Conservation (phyloP, 2,329 filamentous ascomycete genomes). For the Alternaria brassicae region DNA sequence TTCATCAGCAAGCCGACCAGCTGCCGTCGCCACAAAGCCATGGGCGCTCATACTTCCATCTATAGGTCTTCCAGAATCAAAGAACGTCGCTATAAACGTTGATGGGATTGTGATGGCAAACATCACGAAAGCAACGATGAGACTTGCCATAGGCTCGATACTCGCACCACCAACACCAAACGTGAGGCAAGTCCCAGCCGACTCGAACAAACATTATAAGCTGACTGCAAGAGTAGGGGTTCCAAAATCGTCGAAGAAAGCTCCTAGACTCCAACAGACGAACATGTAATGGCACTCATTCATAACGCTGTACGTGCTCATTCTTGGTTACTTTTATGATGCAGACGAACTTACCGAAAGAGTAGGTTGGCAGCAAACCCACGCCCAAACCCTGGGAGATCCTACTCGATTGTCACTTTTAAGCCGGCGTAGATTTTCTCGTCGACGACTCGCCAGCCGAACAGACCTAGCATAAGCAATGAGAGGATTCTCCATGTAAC, state of each 20-base stretch:
- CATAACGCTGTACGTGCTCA: conserved; percentile 49
- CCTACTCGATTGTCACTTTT: conserved; percentile 56
- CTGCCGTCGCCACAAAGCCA: neutral
- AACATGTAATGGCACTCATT: conserved; percentile 61
- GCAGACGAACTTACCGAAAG: conserved; percentile 47
- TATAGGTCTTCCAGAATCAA: neutral
- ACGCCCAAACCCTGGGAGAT: conserved; percentile 53
- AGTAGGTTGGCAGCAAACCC: conserved; percentile 59
- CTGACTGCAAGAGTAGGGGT: conserved; percentile 60
- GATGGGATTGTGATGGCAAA: conserved; percentile 51
- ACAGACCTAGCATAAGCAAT: conserved; percentile 53
- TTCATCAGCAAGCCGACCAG: conserved; percentile 9
- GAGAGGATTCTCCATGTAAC: conserved; percentile 54
- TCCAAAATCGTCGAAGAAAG: conserved; percentile 61
- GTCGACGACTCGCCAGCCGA: conserved; percentile 59
- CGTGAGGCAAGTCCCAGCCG: conserved; percentile 42
- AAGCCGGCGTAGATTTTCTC: conserved; percentile 56
- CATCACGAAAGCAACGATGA: conserved; percentile 59
- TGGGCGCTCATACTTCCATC: neutral
- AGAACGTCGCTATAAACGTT: neutral
- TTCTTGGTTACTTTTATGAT: neutral
- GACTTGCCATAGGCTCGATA: conserved; percentile 57
- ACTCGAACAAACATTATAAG: neutral
- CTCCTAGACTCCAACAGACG: conserved; percentile 60
- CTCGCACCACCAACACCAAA: conserved; percentile 59